phyloP scores from a whole-genome alignment of 129 eudicot genomes.

The Pseudognaphalium luteoalbum region DNA sequence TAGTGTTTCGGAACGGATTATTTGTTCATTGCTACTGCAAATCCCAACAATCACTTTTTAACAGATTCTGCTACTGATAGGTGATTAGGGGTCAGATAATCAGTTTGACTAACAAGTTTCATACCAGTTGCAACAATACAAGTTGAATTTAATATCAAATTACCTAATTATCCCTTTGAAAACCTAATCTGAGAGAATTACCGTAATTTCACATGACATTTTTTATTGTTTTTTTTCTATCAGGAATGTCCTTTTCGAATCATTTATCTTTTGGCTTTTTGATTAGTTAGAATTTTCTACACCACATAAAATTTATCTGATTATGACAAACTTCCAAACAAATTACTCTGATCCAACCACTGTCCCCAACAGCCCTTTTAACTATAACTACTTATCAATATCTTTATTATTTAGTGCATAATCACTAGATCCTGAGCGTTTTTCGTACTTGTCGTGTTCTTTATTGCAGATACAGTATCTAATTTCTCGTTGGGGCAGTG shows the following conservation, averaged over 20 bases:
- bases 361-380: background rate
- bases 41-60: background rate
- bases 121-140: background rate
- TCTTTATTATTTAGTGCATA: background rate
- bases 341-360: background rate
- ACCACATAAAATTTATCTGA: background rate
- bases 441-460: background rate
- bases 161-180: background rate
- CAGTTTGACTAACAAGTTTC: background rate
- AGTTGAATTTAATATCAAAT: background rate
- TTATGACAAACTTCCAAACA: background rate
- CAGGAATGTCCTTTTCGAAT: background rate
- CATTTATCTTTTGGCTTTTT: background rate
- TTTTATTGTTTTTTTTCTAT: too few relatives aligned
- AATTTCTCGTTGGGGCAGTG: conserved; percentile 95
- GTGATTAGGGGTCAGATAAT: background rate
- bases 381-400: background rate
- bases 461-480: conserved; percentile 76
- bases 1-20: background rate
- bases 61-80: background rate
- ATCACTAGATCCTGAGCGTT: background rate
- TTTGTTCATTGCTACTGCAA: background rate
- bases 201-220: background rate
- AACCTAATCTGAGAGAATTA: background rate
- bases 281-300: background rate